Evolutionary conservation across 1,284 basidiomycete species (phyloP), one percentile per base, ranked within the genome.

Genomic region (Coniferiporia weirii): DNA sequence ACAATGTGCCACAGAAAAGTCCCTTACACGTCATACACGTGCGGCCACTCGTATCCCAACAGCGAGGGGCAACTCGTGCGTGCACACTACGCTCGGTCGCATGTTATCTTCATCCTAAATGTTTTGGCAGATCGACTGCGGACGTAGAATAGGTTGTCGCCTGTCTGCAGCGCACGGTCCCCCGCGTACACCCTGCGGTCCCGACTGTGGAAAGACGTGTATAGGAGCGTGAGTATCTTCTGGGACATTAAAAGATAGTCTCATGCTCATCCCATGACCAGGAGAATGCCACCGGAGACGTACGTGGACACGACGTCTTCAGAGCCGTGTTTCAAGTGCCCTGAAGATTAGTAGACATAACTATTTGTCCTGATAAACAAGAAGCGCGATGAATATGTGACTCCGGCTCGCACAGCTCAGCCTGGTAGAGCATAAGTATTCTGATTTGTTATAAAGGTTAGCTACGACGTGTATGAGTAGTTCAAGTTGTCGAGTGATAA

Each of bases 1-100:
- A 19, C 45, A 8, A 75, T 75, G 74, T 75, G 74, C 64, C 68
- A 68, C 66, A 67, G 71, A 66, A 64, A 69, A 61, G 70, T 75
- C 49, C 59, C 67, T 7, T 70, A 67, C 58, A 67, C 62, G 15
- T 62, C 63, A 50, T 67, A 74, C 62, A 59, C 65, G 45, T 76
- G 74, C 63, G 75, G 76, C 56, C 73, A 72, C 63, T 70, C 59
- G 5, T 35, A 46, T 17, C 59, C 59, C n/a, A 44, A 15, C 32
- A 34, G 19, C 38, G 32, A 36, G 4, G 59, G 59, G 4, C 54
- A 47, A 49, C 12, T 47, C n/a, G 59, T 61, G 38, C 10, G 51
- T 47, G 9, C 15, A n/a, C 17, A 46, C 8, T 43, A 34, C 4
- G 35, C 13, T 45, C 17, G 34, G 15, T 13, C 22, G 19, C 20